phyloP scores from a whole-genome alignment of 331 rosid genomes.

The Rhamnella rubrinervis region DNA sequence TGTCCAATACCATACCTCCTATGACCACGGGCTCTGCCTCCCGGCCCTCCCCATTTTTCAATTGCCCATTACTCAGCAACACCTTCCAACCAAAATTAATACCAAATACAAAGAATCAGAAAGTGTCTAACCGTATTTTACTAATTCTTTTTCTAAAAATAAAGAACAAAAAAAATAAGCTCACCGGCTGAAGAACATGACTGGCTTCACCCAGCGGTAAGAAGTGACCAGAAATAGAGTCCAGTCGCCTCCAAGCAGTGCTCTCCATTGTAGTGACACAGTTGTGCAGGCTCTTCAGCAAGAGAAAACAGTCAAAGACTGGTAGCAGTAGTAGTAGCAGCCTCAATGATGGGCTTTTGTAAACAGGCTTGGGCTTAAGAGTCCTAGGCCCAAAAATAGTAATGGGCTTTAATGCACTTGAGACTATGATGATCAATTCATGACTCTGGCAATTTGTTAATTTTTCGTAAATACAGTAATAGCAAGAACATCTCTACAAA shows the following conservation, averaged over 20 bases:
- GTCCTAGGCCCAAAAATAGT: too few species aligned
- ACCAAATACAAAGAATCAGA: conserved; percentile 1
- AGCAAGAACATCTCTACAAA: too few species aligned
- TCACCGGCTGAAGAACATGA: conserved; percentile 30
- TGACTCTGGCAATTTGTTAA: too few species aligned
- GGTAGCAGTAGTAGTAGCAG: too few species aligned
- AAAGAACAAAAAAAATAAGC: not conserved
- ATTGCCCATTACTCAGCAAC: conserved; percentile 21
- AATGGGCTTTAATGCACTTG: too few species aligned
- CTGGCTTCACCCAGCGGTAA: not conserved
- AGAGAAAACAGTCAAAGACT: too few species aligned
- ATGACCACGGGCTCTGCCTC: conserved; percentile 59
- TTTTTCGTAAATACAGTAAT: too few species aligned
- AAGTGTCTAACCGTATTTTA: not conserved
- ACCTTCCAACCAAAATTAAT: conserved; percentile 21
- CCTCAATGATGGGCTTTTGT: too few species aligned
- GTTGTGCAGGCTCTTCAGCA: too few species aligned
- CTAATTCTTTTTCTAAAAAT: not conserved
- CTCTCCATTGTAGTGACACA: conserved; percentile 21
- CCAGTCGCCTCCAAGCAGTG: conserved; percentile 36
- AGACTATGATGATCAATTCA: too few species aligned
- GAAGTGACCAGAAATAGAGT: conserved; percentile 38
- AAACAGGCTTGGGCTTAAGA: too few species aligned
- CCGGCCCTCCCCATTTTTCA: conserved; percentile 29
- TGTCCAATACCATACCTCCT: conserved; percentile 91